phyloP scores from a whole-genome alignment of 768 basidiomycete genomes.

The Amyloporia xantha region DNA sequence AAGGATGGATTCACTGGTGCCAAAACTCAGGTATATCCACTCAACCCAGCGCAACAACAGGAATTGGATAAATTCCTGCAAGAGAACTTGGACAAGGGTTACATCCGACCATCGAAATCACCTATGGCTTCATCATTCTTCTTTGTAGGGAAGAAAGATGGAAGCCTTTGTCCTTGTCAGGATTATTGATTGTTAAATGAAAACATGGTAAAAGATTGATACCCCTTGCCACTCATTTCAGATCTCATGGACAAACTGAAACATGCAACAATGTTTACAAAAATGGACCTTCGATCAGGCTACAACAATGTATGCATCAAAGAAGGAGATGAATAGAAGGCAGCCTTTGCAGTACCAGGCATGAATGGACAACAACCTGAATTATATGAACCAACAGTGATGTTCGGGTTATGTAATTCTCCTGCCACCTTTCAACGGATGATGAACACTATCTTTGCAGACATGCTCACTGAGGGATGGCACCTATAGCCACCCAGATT shows the following conservation, averaged over 20 bases:
- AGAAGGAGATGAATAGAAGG: too few species aligned
- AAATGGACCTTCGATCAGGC: too few species aligned
- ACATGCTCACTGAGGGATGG: constrained; percentile 8
- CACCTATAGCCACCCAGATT: too few species aligned
- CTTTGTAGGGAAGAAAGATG: constrained; percentile 26
- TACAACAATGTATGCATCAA: too few species aligned
- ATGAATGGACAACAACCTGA: too few species aligned
- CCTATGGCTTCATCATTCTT: constrained; percentile 20
- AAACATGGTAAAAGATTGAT: too few species aligned
- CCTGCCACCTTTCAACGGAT: constrained; percentile 13
- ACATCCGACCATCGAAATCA: constrained; percentile 19
- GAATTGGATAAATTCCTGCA: constrained; percentile 11
- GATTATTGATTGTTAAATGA: too few species aligned
- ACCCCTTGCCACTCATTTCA: too few species aligned
- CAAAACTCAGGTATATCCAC: constrained; percentile 10
- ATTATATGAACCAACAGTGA: constrained; percentile 27
- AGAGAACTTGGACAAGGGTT: constrained; percentile 12
- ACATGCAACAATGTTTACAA: too few species aligned
- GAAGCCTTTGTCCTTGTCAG: constrained; percentile 10
- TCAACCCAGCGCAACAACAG: constrained; percentile 4
- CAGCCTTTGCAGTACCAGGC: too few species aligned
- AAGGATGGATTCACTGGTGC: constrained; percentile 2
- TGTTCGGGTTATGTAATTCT: constrained; percentile 25
- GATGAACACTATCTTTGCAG: constrained; percentile 10
- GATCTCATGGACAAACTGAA: too few species aligned